These are phyloP conservation scores for Scheffersomyces insectosa DNA, from an alignment of 1,139 yeast genomes.

Conservation along the genomic window DNA sequence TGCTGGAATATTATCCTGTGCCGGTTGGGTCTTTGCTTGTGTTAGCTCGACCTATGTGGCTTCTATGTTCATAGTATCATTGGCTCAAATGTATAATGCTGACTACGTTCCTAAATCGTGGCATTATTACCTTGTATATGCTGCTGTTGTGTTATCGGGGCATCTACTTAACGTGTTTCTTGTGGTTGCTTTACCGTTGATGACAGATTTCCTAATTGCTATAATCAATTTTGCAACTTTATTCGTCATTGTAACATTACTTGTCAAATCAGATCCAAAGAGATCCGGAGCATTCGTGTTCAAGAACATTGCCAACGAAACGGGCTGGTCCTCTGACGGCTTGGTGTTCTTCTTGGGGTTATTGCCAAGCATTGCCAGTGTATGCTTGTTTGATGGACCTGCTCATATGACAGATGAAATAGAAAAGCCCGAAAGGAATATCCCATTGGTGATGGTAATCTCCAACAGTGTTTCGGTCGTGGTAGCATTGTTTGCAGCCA, in stretches of 20 bases:
- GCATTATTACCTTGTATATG: constrained; percentile 25
- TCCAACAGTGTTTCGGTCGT: constrained; percentile 23
- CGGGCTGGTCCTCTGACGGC: constrained; percentile 31
- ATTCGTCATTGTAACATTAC: constrained; percentile 24
- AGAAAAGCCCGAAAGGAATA: constrained; percentile 25
- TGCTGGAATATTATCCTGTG: constrained; percentile 17
- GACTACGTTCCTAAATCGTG: constrained; percentile 22
- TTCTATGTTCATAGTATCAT: constrained; percentile 7
- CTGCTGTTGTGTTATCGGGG: constrained; percentile 16
- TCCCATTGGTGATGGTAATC: constrained; percentile 28
- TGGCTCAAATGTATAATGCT: constrained; percentile 19
- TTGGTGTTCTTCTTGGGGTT: constrained; percentile 29
- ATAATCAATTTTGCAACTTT: constrained; percentile 26
- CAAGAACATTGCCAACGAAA: constrained; percentile 22
- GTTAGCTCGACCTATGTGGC: constrained; percentile 9
- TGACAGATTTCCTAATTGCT: constrained; percentile 19
- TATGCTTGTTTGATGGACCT: constrained; percentile 29
- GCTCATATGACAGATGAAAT: constrained; percentile 34
- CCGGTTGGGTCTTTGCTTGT: constrained; percentile 12
- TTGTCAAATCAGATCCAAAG: constrained; percentile 24
- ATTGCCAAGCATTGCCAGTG: constrained; percentile 28
- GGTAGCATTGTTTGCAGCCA: constrained; percentile 20
- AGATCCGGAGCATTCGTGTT: constrained; percentile 25
- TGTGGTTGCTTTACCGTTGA: constrained; percentile 17
- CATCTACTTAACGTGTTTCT: constrained; percentile 21